Evolutionary conservation across 441 rosid species (phyloP), one percentile per base, ranked within the genome.

Genomic region (Euphorbia celastroides): DNA sequence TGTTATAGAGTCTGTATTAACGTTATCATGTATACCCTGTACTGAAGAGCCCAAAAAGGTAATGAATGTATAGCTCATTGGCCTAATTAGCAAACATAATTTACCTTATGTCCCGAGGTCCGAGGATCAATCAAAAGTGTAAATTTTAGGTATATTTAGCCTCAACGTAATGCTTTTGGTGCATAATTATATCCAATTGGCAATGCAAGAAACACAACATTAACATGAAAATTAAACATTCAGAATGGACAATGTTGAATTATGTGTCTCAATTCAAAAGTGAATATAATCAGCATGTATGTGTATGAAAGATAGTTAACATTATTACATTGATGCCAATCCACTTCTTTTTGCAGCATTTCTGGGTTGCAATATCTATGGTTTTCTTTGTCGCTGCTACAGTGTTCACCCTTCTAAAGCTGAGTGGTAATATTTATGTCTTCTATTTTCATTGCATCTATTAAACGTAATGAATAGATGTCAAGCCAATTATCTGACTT

Each of bases 321-420:
- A 5, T 20, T 63, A 42, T 70, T 8, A 46, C 44, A 59, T 58
- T 65, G 25, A 57, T 46, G 17, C 64, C 64, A 19, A 27, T 74
- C 42, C 62, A 51, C 57, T 2, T 66, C 67, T 75, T 22, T 50
- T 51, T 64, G 74, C 80, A 94, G 99, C 99, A 94, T 78, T 92
- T 94, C 64, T 94, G 99, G 99, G 84, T 94, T 76, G 97, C 98
- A 57, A 88, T 92, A 57, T 89, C 99, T 68, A 92, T 94, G 99
- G 88, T 94, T 77, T 94, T 94, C 86, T 89, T 92, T 72, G 66
- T 89, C 65, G 97, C 97, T 67, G 99, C 96, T 60, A 88, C 99
- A 52, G 71, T 88, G 65, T 94, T 94, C 78, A 88, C 97, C 71
- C 78, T 92, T 70, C 86, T 94, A 55, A 94, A 94, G 86, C 80